Conservation (phyloP, 164 flowering plant species). For the Platanus orientalis region DNA sequence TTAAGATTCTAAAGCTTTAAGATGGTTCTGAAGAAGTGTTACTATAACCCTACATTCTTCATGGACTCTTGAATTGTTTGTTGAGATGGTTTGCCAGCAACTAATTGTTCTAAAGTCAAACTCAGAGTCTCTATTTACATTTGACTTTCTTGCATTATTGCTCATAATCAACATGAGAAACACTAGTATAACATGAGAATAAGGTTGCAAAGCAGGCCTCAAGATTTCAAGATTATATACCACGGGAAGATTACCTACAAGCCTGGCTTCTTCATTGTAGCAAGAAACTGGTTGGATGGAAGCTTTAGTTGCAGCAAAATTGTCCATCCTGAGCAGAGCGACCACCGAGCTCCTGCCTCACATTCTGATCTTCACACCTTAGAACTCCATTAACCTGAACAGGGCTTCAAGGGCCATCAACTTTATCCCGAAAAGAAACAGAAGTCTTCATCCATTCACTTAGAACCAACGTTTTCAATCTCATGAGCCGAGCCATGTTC, state of each 20-base stretch:
- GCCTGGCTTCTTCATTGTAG: slow-evolving; percentile 38
- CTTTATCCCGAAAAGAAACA: slow-evolving; percentile 39
- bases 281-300: slow-evolving; percentile 30
- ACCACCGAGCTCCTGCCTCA: slow-evolving; percentile 25
- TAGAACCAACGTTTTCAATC: slow-evolving; percentile 30
- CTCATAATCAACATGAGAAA: neutral
- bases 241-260: slow-evolving; percentile 29
- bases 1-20: too few relatives aligned
- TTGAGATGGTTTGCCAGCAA: too few relatives aligned
- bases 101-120: too few relatives aligned
- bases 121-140: slow-evolving; percentile 1
- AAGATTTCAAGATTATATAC: slow-evolving; percentile 13
- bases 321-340: slow-evolving; percentile 32
- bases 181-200: neutral
- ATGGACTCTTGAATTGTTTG: too few relatives aligned
- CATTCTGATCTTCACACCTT: slow-evolving; percentile 33
- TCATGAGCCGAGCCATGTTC: slow-evolving; percentile 23
- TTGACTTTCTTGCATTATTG: neutral
- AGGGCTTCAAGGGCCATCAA: slow-evolving; percentile 25
- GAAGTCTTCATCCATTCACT: slow-evolving; percentile 31
- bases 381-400: slow-evolving; percentile 28
- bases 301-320: slow-evolving; percentile 32
- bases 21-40: too few relatives aligned
- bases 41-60: too few relatives aligned
- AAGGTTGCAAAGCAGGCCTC: slow-evolving; percentile 2